Evolutionary conservation across 768 basidiomycete genomes (phyloP).

Genomic region (Mycena filopes): DNA sequence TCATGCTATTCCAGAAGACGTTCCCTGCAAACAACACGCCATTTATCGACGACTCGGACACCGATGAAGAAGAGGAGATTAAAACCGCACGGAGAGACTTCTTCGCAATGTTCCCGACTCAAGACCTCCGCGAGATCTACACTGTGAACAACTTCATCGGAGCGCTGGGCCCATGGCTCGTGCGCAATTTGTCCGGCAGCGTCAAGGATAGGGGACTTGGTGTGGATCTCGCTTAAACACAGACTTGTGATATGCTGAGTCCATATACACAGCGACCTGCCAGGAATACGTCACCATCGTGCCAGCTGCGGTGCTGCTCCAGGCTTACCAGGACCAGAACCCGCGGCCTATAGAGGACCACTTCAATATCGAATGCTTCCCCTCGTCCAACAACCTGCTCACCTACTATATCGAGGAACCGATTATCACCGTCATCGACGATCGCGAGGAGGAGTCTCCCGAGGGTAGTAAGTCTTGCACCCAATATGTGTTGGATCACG

Average conservation of each 20-base stretch:
- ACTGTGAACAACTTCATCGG: neutral
- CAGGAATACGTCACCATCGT: neutral
- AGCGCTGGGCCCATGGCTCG: neutral
- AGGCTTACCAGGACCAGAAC: neutral
- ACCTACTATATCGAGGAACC: neutral
- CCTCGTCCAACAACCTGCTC: neutral
- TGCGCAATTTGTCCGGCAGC: neutral
- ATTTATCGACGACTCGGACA: conserved; percentile 1
- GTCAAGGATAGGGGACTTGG: neutral
- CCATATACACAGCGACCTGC: neutral
- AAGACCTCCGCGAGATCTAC: conserved; percentile 1
- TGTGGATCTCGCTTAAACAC: too few species aligned
- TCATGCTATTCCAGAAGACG: neutral
- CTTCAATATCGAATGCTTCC: neutral
- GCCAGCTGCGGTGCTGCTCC: neutral
- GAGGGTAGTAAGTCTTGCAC: too few species aligned
- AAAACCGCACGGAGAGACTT: neutral
- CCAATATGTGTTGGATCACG: neutral
- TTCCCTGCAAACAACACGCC: neutral
- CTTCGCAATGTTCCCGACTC: conserved; percentile 4
- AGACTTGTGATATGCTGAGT: too few species aligned
- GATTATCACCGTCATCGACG: neutral
- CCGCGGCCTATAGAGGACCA: neutral
- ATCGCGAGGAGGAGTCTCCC: neutral
- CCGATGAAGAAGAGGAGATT: neutral